A percentile compares a stretch with the other conserved stretches of the same genome.
These are phyloP conservation scores for Helicosporidium sp. DNA, from an alignment of 139 green algal genomes.

Conservation along the genomic window DNA sequence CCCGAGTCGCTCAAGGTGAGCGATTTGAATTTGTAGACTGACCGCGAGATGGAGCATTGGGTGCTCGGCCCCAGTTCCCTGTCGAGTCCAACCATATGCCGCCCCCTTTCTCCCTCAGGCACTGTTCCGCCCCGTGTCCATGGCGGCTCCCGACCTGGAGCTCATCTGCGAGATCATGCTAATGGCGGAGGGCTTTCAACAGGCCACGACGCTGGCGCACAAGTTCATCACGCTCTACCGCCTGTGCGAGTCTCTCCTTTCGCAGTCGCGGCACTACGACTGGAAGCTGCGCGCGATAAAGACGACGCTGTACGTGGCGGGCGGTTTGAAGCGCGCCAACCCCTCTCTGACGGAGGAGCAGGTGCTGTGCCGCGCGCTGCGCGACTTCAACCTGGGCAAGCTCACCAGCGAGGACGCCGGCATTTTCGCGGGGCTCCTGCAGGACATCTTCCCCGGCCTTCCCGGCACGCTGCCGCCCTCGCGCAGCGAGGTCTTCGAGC, in stretches of 20 bases:
- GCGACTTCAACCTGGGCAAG: constrained; percentile 91
- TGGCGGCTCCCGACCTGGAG: constrained; percentile 66
- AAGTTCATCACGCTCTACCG: constrained; percentile 90
- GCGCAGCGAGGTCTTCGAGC: constrained; percentile 55
- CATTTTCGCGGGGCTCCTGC: constrained; percentile 82
- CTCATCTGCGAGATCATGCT: constrained; percentile 94
- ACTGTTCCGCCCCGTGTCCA: constrained; percentile 81
- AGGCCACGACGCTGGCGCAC: constrained; percentile 60
- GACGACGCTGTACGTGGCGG: constrained; percentile 83
- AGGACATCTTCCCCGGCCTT: constrained; percentile 79
- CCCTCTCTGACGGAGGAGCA: constrained; percentile 70
- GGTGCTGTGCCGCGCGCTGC: constrained; percentile 66
- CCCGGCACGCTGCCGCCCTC: constrained; percentile 58
- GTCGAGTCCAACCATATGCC: too few species aligned
- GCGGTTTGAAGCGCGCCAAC: constrained; percentile 70
- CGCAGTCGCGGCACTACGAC: constrained; percentile 73
- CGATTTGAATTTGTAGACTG: not conserved
- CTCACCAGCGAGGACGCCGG: constrained; percentile 64
- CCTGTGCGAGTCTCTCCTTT: constrained; percentile 78
- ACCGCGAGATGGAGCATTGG: too few species aligned
- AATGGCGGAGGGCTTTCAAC: constrained; percentile 83
- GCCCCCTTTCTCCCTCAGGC: constrained; percentile 9
- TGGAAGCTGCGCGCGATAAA: constrained; percentile 96
- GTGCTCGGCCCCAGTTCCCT: too few species aligned
- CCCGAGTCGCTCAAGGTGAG: constrained; percentile 72